These are phyloP conservation scores for Phyllosticta citribraziliensis DNA, from an alignment of 2,329 filamentous ascomycete species.

Conservation along the genomic window DNA sequence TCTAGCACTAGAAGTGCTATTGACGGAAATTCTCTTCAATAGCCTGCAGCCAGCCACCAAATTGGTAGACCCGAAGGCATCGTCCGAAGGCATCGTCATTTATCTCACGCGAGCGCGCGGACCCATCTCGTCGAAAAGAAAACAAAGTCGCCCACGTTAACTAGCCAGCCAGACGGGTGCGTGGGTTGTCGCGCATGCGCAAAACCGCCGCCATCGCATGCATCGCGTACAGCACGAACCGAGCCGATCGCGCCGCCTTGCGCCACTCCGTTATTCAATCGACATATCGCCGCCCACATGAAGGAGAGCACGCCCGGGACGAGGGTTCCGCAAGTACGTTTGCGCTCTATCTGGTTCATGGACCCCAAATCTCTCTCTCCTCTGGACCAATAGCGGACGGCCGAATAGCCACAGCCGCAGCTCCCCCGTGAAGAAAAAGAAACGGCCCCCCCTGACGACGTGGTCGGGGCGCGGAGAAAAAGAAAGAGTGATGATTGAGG, in stretches of 20 bases:
- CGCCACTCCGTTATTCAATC: not conserved
- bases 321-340: not conserved
- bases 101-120: not conserved
- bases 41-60: not conserved
- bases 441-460: not conserved
- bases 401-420: not conserved
- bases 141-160: not conserved
- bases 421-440: not conserved
- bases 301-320: not conserved
- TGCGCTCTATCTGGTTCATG: not conserved
- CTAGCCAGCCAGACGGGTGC: not conserved
- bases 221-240: not conserved
- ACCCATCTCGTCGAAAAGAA: not conserved
- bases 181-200: not conserved
- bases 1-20: not conserved
- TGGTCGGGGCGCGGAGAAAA: not conserved
- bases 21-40: not conserved
- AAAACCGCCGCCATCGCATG: not conserved
- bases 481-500: not conserved
- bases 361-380: not conserved
- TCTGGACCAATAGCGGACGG: not conserved
- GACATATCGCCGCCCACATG: not conserved
- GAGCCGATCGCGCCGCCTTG: not conserved
- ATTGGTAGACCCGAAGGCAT: not conserved
- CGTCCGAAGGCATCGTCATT: not conserved